Evolutionary conservation across 768 basidiomycete genomes (phyloP).

Genomic region (Tylopilus plumbeoviolaceoides): DNA sequence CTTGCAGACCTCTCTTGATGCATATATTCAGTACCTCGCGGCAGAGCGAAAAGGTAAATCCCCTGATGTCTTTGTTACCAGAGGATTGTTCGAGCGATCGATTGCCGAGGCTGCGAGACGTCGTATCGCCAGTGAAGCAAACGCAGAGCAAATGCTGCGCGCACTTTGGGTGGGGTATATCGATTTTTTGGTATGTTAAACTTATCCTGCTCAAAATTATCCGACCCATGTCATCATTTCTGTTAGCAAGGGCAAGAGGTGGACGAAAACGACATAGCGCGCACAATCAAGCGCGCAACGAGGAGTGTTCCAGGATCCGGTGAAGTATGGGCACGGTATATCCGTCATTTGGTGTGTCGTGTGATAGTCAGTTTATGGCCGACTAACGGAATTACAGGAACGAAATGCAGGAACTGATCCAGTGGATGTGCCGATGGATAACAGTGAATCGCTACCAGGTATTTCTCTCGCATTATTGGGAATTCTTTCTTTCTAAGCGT

Average conservation of each 20-base stretch:
- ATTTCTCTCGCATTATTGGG: not conserved
- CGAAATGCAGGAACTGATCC: conserved; percentile 5
- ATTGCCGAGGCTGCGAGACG: conserved; percentile 66
- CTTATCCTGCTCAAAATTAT: not conserved
- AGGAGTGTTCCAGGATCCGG: conserved; percentile 75
- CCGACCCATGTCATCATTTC: not conserved
- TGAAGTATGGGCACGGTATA: conserved; percentile 74
- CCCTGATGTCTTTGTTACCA: conserved; percentile 55
- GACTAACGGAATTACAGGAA: conserved; percentile 16
- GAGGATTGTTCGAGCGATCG: conserved; percentile 66
- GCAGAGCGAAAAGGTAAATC: conserved; percentile 58
- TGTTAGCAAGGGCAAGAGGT: conserved; percentile 34
- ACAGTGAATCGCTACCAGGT: conserved; percentile 27
- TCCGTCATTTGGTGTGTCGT: conserved; percentile 60
- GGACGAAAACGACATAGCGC: conserved; percentile 39
- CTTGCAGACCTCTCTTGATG: conserved; percentile 44
- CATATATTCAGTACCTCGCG: conserved; percentile 59
- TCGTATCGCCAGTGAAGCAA: conserved; percentile 49
- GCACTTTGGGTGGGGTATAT: conserved; percentile 73
- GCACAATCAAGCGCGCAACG: conserved; percentile 51
- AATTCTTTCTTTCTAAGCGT: conserved; percentile 6
- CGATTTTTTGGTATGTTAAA: conserved; percentile 57
- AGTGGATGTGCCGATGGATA: conserved; percentile 19
- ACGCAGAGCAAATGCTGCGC: conserved; percentile 55
- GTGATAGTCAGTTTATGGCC: not conserved